Base-by-base conservation (phyloP, 2,329 filamentous ascomycete species). In the Thelonectria olida region DNA sequence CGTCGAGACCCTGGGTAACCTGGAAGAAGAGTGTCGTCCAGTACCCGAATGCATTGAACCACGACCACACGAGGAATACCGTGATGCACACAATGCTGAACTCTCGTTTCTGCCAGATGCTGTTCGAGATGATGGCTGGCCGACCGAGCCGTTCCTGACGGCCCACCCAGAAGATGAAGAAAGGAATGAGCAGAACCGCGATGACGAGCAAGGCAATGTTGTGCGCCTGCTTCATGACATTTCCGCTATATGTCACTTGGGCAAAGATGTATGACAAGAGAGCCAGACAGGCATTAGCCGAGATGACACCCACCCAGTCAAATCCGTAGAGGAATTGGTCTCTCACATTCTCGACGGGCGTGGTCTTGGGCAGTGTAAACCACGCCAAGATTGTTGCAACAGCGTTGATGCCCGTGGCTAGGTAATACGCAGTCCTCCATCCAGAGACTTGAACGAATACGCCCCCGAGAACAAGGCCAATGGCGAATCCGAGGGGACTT, bases 1-100 rank as follows among this genome's bases (percentile, higher is more conserved):
- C 53, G 1, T 19, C 23, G 10, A 58, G 48, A 1, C 42, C 42
- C 41, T 62, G 59, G n/a, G 54, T 62, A 10, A 25, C 19, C 27
- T 62, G 59, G 54, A 58, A 62, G 36, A 61, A 64, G 5, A 66
- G 51, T 27, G 61, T 61, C 12, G 54, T 56, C 42, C 55, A 81
- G 12, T 78, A 73, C 58, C 83, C 80, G 54, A 81, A 79, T n/a
- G 75, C 73, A 49, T 82, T 81, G 31, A 80, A 65, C 5, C 79
- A 76, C 0, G 76, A 80, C 67, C 74, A 80, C 0, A 77, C 73
- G 5, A 84, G 69, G 15, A 81, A 72, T 0, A 83, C 77, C 7
- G 75, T 79, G 12, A 84, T 55, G 64, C 85, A 88, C 19, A 85
- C 80, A 7, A 75, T 76, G 0, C 82, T 82, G 67, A 88, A 88